Evolutionary conservation across 2,329 filamentous ascomycete species (phyloP), one percentile per base, ranked within the genome.

Genomic region (Fusarium verrucosum): DNA sequence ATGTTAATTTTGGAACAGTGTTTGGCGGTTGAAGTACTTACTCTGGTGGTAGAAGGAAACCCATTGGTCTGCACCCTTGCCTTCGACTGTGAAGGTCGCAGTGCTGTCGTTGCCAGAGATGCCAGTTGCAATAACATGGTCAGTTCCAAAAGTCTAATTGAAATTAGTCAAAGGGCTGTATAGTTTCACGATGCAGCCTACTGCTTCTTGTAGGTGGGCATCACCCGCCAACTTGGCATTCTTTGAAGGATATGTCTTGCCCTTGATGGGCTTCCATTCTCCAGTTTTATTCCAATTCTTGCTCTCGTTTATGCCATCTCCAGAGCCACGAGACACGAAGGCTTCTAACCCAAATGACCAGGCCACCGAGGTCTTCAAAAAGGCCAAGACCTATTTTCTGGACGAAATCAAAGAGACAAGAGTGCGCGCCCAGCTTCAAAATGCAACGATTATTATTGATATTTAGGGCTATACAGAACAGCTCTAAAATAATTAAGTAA

Each of bases 21-120:
- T 2, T 2, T 2, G 0, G 2, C 3, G 7, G 13, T 2, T n/a
- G 4, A n/a, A 4, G 17, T 3, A 23, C 43, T 55, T 49, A 73
- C 73, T 85, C 63, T 85, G 83, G 65, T 85, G 83, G 71, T 85
- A 84, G 71, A 85, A 85, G 0, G 82, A 83, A 0, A 85, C 78
- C 82, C 82, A 85, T 68, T 85, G 83, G 2, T 81, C 77, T 37
- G 79, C 76, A 6, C 82, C 82, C 17, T 75, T 71, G 4, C 82
- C 82, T 38, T 80, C 71, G 16, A 84, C 76, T 25, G 77, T 75
- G 62, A 85, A 84, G 0, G 79, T 82, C 7, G 81, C 76, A 0
- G 80, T 85, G 70, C 81, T 84, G 41, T 82, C 80, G 57, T 85
- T 85, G 5, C 82, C 82, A 42, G 80, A 79, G 45, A 85, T 85